Conservation (phyloP, 2,329 filamentous ascomycete species). For the Neonectria punicea region DNA sequence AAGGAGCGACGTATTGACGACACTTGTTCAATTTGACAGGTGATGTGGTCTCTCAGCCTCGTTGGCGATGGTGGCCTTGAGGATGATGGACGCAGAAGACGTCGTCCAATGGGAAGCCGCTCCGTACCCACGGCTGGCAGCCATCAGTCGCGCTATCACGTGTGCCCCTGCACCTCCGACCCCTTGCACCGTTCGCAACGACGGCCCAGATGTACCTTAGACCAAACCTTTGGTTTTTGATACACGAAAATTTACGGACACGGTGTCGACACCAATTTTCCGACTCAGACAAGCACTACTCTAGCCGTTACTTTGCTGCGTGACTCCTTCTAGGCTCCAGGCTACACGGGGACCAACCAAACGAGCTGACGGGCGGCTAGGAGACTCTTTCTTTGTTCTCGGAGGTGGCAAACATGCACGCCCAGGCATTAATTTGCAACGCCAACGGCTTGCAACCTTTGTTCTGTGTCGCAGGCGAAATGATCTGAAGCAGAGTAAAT, state of each 20-base stretch:
- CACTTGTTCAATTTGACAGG: slow-evolving; percentile 36
- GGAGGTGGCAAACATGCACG: slow-evolving; percentile 36
- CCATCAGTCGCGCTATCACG: slow-evolving; percentile 18
- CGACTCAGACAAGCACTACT: not conserved
- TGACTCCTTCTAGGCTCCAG: not conserved
- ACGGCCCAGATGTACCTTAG: not conserved
- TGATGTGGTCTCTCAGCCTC: slow-evolving; percentile 38
- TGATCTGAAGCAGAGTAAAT: slow-evolving; percentile 27
- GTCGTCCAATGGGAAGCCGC: slow-evolving; percentile 29
- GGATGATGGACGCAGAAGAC: slow-evolving; percentile 13
- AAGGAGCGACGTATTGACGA: slow-evolving; percentile 26
- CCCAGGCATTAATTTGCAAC: slow-evolving; percentile 23
- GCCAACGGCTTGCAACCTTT: slow-evolving; percentile 23
- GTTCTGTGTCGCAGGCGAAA: slow-evolving; percentile 20
- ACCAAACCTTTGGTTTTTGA: not conserved
- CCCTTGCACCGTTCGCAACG: not conserved
- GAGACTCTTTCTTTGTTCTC: slow-evolving; percentile 43
- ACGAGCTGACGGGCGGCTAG: slow-evolving; percentile 24
- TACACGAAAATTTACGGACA: not conserved
- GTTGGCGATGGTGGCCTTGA: slow-evolving; percentile 33
- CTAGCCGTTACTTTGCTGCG: not conserved
- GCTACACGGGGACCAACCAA: not conserved
- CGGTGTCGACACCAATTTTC: not conserved
- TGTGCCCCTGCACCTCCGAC: slow-evolving; percentile 9
- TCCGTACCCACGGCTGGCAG: slow-evolving; percentile 16